Evolutionary conservation across 73 alveolate species (phyloP).

Genomic region (Tetrahymena malaccensis): DNA sequence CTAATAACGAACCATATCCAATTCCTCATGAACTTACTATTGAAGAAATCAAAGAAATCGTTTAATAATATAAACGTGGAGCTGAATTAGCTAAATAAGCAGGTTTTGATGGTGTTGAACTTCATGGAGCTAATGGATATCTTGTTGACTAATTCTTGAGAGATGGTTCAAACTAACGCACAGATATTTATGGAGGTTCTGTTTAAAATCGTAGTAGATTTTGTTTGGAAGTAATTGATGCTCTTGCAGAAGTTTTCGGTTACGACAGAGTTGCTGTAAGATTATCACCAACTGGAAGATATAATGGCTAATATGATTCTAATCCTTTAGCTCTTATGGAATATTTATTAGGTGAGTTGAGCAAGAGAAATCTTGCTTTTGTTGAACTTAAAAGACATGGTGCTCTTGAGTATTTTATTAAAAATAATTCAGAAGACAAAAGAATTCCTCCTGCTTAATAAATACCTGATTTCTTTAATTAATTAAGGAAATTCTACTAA

Average conservation of each 20-base stretch:
- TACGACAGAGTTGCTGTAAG: slow-evolving; percentile 45
- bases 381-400: slow-evolving; percentile 28
- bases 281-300: slow-evolving; percentile 40
- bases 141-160: slow-evolving; percentile 60
- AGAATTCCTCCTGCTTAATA: slow-evolving; percentile 2
- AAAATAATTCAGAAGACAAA: background rate
- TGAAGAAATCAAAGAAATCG: slow-evolving; percentile 57
- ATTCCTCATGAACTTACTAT: slow-evolving; percentile 21
- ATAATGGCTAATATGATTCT: slow-evolving; percentile 36
- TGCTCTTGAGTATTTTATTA: background rate
- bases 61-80: slow-evolving; percentile 50
- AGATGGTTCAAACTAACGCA: slow-evolving; percentile 59
- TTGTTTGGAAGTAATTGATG: slow-evolving; percentile 56
- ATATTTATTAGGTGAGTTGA: background rate
- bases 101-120: slow-evolving; percentile 88
- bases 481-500: slow-evolving; percentile 5
- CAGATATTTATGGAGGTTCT: slow-evolving; percentile 84
- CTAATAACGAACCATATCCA: background rate
- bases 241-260: slow-evolving; percentile 34
- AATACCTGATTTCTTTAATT: slow-evolving; percentile 16
- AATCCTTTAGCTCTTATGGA: slow-evolving; percentile 38
- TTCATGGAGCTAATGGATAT: slow-evolving; percentile 69
- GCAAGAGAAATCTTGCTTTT: slow-evolving; percentile 5
- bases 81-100: slow-evolving; percentile 70
- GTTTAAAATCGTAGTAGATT: slow-evolving; percentile 70